phyloP scores from a whole-genome alignment of 2,329 filamentous ascomycete genomes.

The Ilyonectria mors-panacis region DNA sequence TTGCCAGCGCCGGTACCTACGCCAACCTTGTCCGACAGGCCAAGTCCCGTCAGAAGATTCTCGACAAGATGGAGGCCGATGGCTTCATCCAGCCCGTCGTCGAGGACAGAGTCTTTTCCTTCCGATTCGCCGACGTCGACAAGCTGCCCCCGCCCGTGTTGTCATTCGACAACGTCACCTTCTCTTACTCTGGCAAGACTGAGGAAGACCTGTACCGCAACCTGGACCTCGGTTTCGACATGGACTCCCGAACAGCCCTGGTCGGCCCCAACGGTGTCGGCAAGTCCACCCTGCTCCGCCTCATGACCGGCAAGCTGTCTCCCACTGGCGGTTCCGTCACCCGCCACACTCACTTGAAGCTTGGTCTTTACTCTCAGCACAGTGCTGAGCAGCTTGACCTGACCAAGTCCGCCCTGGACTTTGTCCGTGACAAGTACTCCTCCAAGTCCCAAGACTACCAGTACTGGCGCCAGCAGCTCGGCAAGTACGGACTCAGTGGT shows the following conservation, averaged over 20 bases:
- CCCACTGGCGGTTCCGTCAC: conserved; percentile 86
- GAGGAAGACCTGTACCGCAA: conserved; percentile 96
- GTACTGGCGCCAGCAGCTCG: conserved; percentile 99
- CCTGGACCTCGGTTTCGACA: conserved; percentile 98
- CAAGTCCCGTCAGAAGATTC: conserved; percentile 99
- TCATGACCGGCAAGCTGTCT: conserved; percentile 96
- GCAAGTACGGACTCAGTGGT: conserved; percentile 92
- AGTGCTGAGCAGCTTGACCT: conserved; percentile 98
- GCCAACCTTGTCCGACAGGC: conserved; percentile 99
- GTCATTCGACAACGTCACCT: conserved; percentile 96
- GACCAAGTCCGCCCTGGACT: conserved; percentile 97
- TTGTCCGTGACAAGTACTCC: conserved; percentile 95
- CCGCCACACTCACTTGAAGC: conserved; percentile 97
- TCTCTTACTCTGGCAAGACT: conserved; percentile 93
- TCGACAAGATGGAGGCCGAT: conserved; percentile 99
- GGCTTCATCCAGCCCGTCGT: conserved; percentile 95
- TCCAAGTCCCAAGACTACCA: conserved; percentile 96
- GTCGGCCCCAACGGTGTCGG: conserved; percentile 99
- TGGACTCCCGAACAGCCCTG: conserved; percentile 97
- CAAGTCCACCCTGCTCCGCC: conserved; percentile 94
- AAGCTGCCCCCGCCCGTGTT: conserved; percentile 98
- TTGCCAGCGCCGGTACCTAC: conserved; percentile 98
- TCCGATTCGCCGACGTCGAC: conserved; percentile 98
- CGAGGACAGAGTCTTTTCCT: conserved; percentile 91
- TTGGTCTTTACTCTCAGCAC: conserved; percentile 98